Percentiles rank a stretch among this genome's conserved stretches.
Conservation (phyloP, 768 basidiomycete species). For the Strobilomyces dryophilus region DNA sequence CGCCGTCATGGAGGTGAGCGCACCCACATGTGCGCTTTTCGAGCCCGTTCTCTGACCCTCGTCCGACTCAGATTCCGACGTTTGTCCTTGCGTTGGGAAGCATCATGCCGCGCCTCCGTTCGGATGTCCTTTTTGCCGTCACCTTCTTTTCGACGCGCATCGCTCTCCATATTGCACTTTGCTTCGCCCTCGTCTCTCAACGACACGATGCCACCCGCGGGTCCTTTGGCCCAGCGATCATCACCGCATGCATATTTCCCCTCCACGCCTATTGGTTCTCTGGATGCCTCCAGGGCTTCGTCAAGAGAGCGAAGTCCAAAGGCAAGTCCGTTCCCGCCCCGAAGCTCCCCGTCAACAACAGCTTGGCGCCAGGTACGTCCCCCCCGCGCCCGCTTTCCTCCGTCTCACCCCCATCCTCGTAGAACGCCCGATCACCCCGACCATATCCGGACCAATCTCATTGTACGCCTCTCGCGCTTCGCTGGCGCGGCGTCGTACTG, state of each 20-base stretch:
- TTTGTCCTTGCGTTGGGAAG: conserved; percentile 46
- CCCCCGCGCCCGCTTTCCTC: not conserved
- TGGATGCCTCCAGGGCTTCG: conserved; percentile 46
- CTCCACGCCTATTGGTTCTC: conserved; percentile 54
- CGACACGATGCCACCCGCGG: conserved; percentile 29
- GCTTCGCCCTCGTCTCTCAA: conserved; percentile 29
- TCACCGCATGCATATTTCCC: conserved; percentile 41
- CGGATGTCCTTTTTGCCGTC: conserved; percentile 46
- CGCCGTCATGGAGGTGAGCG: conserved; percentile 44
- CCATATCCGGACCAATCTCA: not conserved
- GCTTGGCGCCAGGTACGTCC: conserved; percentile 8
- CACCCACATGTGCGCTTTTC: not conserved
- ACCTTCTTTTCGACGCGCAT: conserved; percentile 53
- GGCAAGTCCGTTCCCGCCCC: not conserved
- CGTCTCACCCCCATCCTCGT: not conserved
- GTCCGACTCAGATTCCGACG: conserved; percentile 43
- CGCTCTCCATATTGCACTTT: conserved; percentile 38
- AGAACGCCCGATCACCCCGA: conserved; percentile 18
- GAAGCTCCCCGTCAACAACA: conserved; percentile 1
- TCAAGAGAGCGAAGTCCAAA: conserved; percentile 27
- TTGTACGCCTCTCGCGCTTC: conserved; percentile 18
- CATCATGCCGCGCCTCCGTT: conserved; percentile 41
- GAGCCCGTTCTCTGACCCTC: not conserved
- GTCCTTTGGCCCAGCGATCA: conserved; percentile 36
- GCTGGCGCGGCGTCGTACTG: conserved; percentile 25